These are phyloP conservation scores for Acaromyces ingoldii DNA, from an alignment of 1,284 basidiomycete species.

Conservation along the genomic window DNA sequence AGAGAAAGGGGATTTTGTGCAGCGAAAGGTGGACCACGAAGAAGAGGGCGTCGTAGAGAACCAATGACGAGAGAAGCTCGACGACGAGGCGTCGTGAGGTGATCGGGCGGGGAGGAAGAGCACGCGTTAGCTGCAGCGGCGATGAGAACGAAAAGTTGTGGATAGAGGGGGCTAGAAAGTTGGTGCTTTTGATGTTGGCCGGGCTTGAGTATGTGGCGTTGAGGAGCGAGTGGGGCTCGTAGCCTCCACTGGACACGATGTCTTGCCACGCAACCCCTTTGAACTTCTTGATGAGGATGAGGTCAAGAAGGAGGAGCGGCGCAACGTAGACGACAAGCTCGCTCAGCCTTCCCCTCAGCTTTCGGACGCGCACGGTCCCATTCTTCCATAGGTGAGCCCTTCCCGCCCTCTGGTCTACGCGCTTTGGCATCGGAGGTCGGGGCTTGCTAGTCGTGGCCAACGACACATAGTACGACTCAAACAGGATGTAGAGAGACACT, in stretches of 20 bases:
- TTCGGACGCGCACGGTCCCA: background rate
- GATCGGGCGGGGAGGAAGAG: background rate
- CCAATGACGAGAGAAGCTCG: background rate
- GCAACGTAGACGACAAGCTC: background rate
- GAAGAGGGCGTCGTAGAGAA: background rate
- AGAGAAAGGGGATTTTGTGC: background rate
- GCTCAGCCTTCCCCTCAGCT: background rate
- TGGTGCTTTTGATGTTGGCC: background rate
- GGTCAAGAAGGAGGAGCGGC: background rate
- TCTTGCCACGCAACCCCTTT: slow-evolving; percentile 1
- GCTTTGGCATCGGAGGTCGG: background rate
- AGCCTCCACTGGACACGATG: background rate
- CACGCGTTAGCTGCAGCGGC: background rate
- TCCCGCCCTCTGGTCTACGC: background rate
- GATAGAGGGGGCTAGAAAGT: background rate
- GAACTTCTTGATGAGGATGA: slow-evolving; percentile 2
- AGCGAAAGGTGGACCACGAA: background rate
- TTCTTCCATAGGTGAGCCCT: background rate
- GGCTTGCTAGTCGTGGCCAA: background rate
- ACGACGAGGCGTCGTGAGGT: background rate
- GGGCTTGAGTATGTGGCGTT: background rate
- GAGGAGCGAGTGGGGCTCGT: background rate
- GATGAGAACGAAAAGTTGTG: background rate
- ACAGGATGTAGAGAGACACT: background rate
- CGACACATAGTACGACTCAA: background rate